A percentile compares a stretch with the other conserved stretches of the same genome.
These are phyloP conservation scores for Myxozyma vanderwaltii DNA, from an alignment of 805 yeast genomes.

Conservation along the genomic window DNA sequence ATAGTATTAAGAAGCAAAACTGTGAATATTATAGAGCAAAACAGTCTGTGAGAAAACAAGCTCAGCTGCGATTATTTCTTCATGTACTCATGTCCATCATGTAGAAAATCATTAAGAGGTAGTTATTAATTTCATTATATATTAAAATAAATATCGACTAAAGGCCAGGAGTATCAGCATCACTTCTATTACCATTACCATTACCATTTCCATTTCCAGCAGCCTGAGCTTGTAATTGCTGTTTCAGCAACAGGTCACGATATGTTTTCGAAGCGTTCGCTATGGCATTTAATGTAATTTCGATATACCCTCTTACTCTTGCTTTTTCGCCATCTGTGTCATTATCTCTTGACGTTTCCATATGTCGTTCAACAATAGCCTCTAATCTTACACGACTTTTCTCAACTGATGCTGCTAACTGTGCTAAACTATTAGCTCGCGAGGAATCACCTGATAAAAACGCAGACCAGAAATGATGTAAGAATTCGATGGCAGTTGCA, in stretches of 20 bases:
- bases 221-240: slow-evolving; percentile 7
- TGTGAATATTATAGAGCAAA: too few species aligned
- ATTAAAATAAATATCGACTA: background rate
- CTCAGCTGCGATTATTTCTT: too few species aligned
- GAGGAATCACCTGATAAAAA: slow-evolving; percentile 52
- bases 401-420: slow-evolving; percentile 51
- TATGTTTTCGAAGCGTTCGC: slow-evolving; percentile 11
- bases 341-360: background rate
- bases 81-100: too few species aligned
- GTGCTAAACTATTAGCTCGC: slow-evolving; percentile 49
- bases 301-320: slow-evolving; percentile 16
- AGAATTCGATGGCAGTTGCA: slow-evolving; percentile 72
- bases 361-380: slow-evolving; percentile 38
- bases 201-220: background rate
- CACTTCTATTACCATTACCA: background rate
- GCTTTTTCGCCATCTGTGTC: slow-evolving; percentile 32
- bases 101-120: too few species aligned
- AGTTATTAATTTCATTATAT: too few species aligned
- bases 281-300: slow-evolving; percentile 19
- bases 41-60: too few species aligned
- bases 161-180: background rate
- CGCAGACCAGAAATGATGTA: slow-evolving; percentile 74
- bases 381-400: slow-evolving; percentile 53
- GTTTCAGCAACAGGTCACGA: slow-evolving; percentile 7
- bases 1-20: too few species aligned